These are phyloP conservation scores for Plectosphaerella sp. DNA, from an alignment of 2,329 filamentous ascomycete genomes.

Conservation along the genomic window DNA sequence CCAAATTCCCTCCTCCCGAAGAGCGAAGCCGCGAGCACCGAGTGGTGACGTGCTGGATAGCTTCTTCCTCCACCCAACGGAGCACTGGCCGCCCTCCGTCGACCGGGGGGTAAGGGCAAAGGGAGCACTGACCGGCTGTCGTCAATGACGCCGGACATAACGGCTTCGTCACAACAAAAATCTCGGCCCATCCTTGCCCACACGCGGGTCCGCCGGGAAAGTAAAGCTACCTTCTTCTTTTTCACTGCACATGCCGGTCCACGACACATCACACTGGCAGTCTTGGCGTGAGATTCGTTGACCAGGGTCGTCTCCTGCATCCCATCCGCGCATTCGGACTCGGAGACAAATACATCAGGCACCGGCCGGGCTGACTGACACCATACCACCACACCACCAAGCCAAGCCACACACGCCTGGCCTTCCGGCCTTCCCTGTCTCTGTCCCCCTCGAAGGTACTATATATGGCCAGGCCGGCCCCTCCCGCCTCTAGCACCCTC, in stretches of 20 bases:
- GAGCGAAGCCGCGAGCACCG: no score
- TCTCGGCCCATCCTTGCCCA: no score
- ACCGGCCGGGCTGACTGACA: not conserved
- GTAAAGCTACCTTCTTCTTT: no score
- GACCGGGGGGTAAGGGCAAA: no score
- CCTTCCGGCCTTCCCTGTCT: not conserved
- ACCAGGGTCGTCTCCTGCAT: not conserved
- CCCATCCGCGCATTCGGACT: not conserved
- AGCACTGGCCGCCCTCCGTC: no score
- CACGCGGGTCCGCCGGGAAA: no score
- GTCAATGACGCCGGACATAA: no score
- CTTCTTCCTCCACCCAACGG: no score
- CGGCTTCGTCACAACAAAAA: no score
- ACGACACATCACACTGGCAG: slow-evolving; percentile 2
- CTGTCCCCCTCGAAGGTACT: not conserved
- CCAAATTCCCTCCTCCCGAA: no score
- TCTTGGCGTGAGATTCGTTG: slow-evolving; percentile 3
- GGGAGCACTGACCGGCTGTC: no score
- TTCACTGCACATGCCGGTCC: slow-evolving; percentile 10
- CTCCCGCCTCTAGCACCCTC: not conserved
- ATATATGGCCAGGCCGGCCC: not conserved
- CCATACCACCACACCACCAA: not conserved
- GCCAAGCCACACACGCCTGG: not conserved
- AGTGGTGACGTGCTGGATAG: no score
- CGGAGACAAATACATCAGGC: not conserved